Evolutionary conservation across 2,329 filamentous ascomycete species (phyloP), one percentile per base, ranked within the genome.

Genomic region (Dothistroma pini): DNA sequence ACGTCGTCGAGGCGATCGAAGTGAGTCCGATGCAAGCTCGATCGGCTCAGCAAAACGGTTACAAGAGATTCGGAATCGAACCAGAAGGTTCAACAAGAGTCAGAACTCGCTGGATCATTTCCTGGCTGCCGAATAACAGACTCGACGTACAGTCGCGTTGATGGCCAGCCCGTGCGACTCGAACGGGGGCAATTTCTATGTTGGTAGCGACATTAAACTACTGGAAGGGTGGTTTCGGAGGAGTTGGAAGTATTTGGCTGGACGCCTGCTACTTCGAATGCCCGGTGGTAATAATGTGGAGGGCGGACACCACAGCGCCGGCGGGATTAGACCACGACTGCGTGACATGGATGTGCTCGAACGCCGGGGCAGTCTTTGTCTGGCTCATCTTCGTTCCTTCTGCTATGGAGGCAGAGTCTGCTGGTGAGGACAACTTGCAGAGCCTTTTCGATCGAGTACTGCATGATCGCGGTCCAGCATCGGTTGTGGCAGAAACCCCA

Each of bases 11-110:
- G 55, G 47, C 14, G 16, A 44, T 22, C 25, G 55, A n/a, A 57
- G 47, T 25, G 55, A 44, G 31, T 57, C 55, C 3, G 55, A 50
- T 22, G 55, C 44, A 50, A 38, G 44, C 19, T 57, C 47, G 41
- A 21, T 21, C 9, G 31, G 41, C 16, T 57, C 47, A 8, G 22
- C 25, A 14, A 53, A 35, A 19, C 29, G 31, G 5, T 21, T 31
- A 8, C 22, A 53, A 31, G 16, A 6, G 51, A 16, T 53, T n/a
- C 41, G 41, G n/a, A 44, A 44, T 6, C 41, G 41, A 44, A 9
- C n/a, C 14, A n/a, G 16, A 19, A 44, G 41, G 8, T 44, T 44
- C 41, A n/a, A 44, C 41, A n/a, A 44, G 41, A 44, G 41, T 44
- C 14, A 7, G n/a, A 16, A n/a, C 14, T n/a, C n/a, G 41, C 14